phyloP scores from a whole-genome alignment of 2,329 filamentous ascomycete genomes.

The Thermomyces lanuginosus region DNA sequence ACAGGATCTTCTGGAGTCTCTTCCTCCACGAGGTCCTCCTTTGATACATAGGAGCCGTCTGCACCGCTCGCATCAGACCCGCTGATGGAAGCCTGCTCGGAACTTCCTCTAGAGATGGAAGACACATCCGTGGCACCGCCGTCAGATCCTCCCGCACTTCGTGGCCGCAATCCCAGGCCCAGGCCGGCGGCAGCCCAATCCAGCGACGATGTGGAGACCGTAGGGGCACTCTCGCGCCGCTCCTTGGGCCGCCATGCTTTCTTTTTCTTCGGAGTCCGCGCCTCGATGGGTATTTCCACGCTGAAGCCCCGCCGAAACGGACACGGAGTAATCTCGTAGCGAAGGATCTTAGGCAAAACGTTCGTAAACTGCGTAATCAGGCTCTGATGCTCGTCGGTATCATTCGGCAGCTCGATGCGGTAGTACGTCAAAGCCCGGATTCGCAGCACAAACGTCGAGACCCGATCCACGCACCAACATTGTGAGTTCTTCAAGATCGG shows the following conservation, averaged over 20 bases:
- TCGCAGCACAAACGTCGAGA: conserved; percentile 71
- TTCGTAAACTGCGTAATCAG: conserved; percentile 51
- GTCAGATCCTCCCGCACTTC: conserved; percentile 19
- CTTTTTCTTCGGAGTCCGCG: conserved; percentile 48
- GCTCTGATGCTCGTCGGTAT: conserved; percentile 44
- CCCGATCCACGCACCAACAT: conserved; percentile 81
- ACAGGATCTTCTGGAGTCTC: conserved; percentile 6
- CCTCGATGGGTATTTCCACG: conserved; percentile 54
- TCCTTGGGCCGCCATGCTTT: conserved; percentile 51
- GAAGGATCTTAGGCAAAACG: conserved; percentile 55
- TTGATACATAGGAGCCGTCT: no score
- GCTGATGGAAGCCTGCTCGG: neutral
- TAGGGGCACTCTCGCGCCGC: conserved; percentile 23
- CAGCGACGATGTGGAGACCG: conserved; percentile 7
- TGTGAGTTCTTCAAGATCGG: conserved; percentile 80
- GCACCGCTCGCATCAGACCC: no score
- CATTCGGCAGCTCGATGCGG: conserved; percentile 67
- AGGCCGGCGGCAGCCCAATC: no score
- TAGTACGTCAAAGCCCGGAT: conserved; percentile 74
- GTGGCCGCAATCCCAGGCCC: conserved; percentile 11
- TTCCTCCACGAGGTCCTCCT: conserved; percentile 10
- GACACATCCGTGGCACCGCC: conserved; percentile 18
- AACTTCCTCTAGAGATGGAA: conserved; percentile 11
- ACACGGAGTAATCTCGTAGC: conserved; percentile 76
- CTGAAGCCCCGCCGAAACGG: conserved; percentile 67